A percentile compares a stretch with the other conserved stretches of the same genome.
phyloP scores from a whole-genome alignment of 495 filamentous ascomycete species.

The Echria macrotheca region DNA sequence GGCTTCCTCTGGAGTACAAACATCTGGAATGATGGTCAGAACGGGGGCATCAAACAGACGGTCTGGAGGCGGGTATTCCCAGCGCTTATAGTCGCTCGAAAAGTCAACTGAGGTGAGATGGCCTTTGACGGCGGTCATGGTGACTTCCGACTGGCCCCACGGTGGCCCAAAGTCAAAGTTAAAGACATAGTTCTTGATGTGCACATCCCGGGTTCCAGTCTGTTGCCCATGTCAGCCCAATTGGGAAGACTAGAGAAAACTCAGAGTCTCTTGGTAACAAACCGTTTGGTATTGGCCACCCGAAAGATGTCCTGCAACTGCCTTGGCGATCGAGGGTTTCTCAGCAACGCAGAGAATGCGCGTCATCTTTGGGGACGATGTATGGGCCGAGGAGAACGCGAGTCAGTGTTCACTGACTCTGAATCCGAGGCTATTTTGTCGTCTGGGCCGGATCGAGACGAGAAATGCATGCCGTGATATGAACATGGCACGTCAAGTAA shows the following conservation, averaged over 20 bases:
- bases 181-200: conserved; percentile 93
- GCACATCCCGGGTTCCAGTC: conserved; percentile 58
- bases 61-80: conserved; percentile 73
- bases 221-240: conserved; percentile 10
- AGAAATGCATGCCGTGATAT: neutral
- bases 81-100: conserved; percentile 59
- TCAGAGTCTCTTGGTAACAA: conserved; percentile 27
- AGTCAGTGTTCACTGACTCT: conserved; percentile 9
- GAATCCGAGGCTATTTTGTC: too few species aligned
- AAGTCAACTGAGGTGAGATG: conserved; percentile 78
- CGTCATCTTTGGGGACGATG: conserved; percentile 31
- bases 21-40: conserved; percentile 56
- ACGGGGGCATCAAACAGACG: conserved; percentile 80
- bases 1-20: conserved; percentile 27
- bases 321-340: conserved; percentile 93
- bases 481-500: too few species aligned
- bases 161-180: conserved; percentile 74
- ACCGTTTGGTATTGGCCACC: conserved; percentile 68
- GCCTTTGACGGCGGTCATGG: conserved; percentile 87
- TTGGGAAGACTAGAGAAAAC: too few species aligned
- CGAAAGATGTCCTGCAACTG: conserved; percentile 82
- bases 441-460: too few species aligned
- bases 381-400: neutral
- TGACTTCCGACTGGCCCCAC: conserved; percentile 79
- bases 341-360: conserved; percentile 88